These are phyloP conservation scores for Populus alba DNA, from an alignment of 345 rosid genomes.

Conservation along the genomic window DNA sequence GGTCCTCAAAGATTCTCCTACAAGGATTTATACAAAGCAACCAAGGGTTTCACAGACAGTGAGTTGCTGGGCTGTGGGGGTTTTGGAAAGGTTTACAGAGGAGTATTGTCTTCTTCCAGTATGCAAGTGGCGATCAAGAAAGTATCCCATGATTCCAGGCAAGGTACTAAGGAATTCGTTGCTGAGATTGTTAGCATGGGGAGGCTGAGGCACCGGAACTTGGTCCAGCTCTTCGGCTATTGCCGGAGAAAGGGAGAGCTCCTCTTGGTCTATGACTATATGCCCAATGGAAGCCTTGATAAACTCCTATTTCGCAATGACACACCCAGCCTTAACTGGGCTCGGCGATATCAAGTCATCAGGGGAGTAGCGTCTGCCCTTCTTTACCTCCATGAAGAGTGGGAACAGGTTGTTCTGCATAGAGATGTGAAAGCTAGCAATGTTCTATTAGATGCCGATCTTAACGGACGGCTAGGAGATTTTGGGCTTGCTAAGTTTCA, in stretches of 20 bases:
- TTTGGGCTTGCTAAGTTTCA: slow-evolving; percentile 21
- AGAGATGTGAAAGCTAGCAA: slow-evolving; percentile 7
- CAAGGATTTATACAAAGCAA: slow-evolving; percentile 7
- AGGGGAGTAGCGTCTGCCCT: too few species aligned
- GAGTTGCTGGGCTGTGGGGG: neutral
- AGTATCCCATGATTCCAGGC: neutral
- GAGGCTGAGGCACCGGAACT: slow-evolving; percentile 1
- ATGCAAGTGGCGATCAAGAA: neutral
- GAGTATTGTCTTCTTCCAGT: neutral
- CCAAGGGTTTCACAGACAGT: neutral
- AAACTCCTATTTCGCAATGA: neutral
- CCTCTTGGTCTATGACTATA: slow-evolving; percentile 3
- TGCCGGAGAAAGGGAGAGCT: neutral
- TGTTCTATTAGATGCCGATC: slow-evolving; percentile 7
- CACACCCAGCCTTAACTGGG: neutral
- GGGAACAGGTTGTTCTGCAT: neutral
- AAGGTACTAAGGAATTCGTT: neutral
- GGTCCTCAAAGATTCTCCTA: slow-evolving; percentile 12
- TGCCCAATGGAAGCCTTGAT: slow-evolving; percentile 6
- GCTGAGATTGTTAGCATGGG: slow-evolving; percentile 11
- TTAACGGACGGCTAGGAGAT: slow-evolving; percentile 19
- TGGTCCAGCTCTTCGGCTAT: neutral
- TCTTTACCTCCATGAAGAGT: too few species aligned
- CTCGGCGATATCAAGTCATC: too few species aligned
- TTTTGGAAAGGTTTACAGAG: slow-evolving; percentile 8